Percentiles rank a stretch among this genome's conserved stretches.
Conservation (phyloP, 306 rosid species). For the Dryas drummondii region DNA sequence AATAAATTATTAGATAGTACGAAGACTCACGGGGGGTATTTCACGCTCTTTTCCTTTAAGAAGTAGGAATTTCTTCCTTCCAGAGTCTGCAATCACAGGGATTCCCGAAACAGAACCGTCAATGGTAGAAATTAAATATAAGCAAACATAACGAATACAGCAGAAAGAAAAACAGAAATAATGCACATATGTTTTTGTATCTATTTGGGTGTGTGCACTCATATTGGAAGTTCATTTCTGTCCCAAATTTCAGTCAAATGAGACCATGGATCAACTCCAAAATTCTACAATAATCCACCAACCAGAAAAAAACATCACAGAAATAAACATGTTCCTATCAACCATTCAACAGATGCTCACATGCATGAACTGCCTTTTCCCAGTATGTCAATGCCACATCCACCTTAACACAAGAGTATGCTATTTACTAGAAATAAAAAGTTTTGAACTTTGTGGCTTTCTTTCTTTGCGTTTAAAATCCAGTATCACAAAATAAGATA, state of each 20-base stretch:
- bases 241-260: background rate
- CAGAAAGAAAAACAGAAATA: slow-evolving; percentile 7
- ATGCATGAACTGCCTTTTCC: too few relatives aligned
- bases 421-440: too few relatives aligned
- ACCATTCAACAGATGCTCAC: too few relatives aligned
- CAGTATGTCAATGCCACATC: too few relatives aligned
- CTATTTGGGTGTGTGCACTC: background rate
- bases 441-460: too few relatives aligned
- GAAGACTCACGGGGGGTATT: slow-evolving; percentile 40
- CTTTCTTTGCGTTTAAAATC: too few relatives aligned
- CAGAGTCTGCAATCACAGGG: slow-evolving; percentile 65
- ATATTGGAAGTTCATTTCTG: background rate
- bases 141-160: slow-evolving; percentile 21
- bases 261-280: background rate
- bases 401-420: too few relatives aligned
- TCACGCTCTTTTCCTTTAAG: slow-evolving; percentile 84
- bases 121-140: slow-evolving; percentile 40
- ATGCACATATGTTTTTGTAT: background rate
- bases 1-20: background rate
- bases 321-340: too few relatives aligned
- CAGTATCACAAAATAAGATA: background rate
- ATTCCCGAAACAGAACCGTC: slow-evolving; percentile 71
- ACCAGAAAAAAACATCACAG: too few relatives aligned
- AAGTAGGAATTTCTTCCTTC: slow-evolving; percentile 81
- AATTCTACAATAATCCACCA: background rate